These are phyloP conservation scores for Glycyrrhiza uralensis DNA, from an alignment of 306 rosid genomes.

Conservation along the genomic window DNA sequence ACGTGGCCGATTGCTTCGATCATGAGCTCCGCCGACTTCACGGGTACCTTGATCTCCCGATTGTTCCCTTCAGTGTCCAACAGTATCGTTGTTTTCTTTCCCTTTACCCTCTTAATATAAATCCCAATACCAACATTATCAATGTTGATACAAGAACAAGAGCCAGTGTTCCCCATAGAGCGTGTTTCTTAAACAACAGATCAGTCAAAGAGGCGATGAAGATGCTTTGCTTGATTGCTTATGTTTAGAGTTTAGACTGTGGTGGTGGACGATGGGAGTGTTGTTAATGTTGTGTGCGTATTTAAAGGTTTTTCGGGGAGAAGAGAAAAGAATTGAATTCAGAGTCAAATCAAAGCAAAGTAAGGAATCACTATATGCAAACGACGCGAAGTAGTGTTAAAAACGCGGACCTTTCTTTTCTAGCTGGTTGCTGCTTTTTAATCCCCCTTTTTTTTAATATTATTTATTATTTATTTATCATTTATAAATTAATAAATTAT, in stretches of 20 bases:
- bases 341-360: neutral
- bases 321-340: too few relatives aligned
- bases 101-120: neutral
- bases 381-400: constrained; percentile 17
- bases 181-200: too few relatives aligned
- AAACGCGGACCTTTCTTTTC: constrained; percentile 35
- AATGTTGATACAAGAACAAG: neutral
- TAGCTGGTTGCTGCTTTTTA: neutral
- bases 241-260: too few relatives aligned
- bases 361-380: neutral
- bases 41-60: constrained; percentile 38
- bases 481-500: too few relatives aligned
- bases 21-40: constrained; percentile 63
- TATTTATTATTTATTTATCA: too few relatives aligned
- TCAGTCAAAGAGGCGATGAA: neutral
- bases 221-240: neutral
- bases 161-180: constrained; percentile 27
- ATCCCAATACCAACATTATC: neutral
- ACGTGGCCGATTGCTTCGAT: constrained; percentile 57
- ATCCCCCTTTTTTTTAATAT: too few relatives aligned
- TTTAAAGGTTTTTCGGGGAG: neutral
- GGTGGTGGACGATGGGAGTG: neutral
- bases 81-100: constrained; percentile 27
- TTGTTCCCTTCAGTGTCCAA: constrained; percentile 42
- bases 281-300: neutral